Percentiles rank a stretch among this genome's conserved stretches.
Evolutionary conservation across 1,284 basidiomycete genomes (phyloP).

Genomic region (Wallemia mellicola): DNA sequence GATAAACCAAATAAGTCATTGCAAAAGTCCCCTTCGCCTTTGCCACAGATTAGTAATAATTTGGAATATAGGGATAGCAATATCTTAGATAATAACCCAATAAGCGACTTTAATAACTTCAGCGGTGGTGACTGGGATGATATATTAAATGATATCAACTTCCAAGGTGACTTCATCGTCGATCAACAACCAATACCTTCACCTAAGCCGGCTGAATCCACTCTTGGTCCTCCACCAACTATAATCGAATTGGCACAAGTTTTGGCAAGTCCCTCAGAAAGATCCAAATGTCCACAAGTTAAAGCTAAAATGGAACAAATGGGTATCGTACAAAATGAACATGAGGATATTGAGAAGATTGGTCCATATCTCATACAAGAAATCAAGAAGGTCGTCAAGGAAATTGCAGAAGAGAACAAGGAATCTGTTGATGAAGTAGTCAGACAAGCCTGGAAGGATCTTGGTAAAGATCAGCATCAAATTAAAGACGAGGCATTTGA

Average conservation of each 20-base stretch:
- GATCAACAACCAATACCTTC: neutral
- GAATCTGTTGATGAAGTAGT: neutral
- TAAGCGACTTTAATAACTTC: neutral
- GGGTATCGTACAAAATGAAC: neutral
- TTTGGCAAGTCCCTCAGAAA: neutral
- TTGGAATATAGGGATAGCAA: neutral
- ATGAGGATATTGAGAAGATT: neutral
- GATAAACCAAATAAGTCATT: neutral
- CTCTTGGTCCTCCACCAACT: neutral
- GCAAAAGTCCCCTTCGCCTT: neutral
- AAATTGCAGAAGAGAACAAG: neutral
- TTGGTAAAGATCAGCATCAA: neutral
- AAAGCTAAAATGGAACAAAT: neutral
- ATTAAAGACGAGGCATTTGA: neutral
- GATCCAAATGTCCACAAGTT: neutral
- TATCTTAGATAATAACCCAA: no score
- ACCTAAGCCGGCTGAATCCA: neutral
- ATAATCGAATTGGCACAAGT: neutral
- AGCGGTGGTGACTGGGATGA: neutral
- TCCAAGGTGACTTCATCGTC: neutral
- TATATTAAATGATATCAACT: neutral
- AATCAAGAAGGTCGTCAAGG: neutral
- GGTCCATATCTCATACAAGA: neutral
- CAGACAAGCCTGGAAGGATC: neutral
- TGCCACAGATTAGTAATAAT: neutral